A percentile compares a stretch with the other conserved stretches of the same genome.
These are phyloP conservation scores for Deinandra increscens DNA, from an alignment of 129 eudicot genomes.

Conservation along the genomic window DNA sequence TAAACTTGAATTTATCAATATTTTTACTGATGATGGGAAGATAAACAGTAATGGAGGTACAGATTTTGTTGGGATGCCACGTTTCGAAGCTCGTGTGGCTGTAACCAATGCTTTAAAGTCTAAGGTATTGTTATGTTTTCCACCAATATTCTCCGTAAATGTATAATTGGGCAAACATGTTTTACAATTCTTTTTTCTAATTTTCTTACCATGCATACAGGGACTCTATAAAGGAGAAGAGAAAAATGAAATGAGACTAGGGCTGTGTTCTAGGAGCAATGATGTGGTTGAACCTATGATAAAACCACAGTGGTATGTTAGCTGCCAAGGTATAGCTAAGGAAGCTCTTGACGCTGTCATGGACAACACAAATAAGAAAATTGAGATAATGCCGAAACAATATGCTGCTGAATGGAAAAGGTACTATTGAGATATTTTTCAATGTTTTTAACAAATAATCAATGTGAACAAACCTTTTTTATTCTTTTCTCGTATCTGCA, in stretches of 20 bases:
- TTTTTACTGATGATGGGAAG: conserved; percentile 87
- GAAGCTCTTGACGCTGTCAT: conserved; percentile 81
- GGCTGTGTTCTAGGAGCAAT: conserved; percentile 81
- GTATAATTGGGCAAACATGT: neutral
- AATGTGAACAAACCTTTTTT: neutral
- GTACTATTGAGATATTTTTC: conserved; percentile 19
- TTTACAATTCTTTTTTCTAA: neutral
- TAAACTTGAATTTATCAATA: conserved; percentile 70
- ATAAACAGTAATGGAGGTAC: conserved; percentile 42
- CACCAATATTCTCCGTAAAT: neutral
- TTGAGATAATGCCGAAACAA: conserved; percentile 76
- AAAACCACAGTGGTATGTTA: conserved; percentile 96
- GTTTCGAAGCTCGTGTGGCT: too few relatives aligned
- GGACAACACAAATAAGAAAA: conserved; percentile 46
- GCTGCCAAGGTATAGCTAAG: conserved; percentile 62
- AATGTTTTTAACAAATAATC: neutral
- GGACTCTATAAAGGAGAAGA: conserved; percentile 75
- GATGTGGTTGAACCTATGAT: conserved; percentile 88
- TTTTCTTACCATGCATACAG: conserved; percentile 24
- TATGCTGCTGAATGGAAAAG: conserved; percentile 93
- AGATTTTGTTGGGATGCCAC: too few relatives aligned
- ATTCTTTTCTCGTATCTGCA: neutral
- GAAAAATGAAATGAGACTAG: conserved; percentile 90
- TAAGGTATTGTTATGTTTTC: too few relatives aligned
- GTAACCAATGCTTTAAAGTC: too few relatives aligned